Percentiles rank a stretch among this genome's conserved stretches.
These are phyloP conservation scores for Pyrenula aspistea DNA, from an alignment of 495 filamentous ascomycete genomes.

Conservation along the genomic window DNA sequence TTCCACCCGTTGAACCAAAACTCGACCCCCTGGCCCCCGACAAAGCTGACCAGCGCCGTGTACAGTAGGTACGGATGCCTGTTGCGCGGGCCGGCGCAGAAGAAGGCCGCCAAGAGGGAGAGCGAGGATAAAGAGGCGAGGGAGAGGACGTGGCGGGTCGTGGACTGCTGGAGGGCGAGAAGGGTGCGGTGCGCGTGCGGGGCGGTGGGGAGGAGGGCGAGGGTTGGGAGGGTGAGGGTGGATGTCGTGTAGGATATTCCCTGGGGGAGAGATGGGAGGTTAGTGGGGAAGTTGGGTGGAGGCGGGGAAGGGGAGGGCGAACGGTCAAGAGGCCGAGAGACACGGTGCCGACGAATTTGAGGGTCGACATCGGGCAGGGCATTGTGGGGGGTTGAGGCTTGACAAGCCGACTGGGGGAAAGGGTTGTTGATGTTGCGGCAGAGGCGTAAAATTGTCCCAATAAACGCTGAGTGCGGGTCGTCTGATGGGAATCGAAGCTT, in stretches of 20 bases:
- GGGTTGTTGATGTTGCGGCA: no score
- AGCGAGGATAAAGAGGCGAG: conserved; percentile 48
- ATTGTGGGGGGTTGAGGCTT: no score
- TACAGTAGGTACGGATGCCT: conserved; percentile 82
- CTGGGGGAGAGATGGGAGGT: conserved; percentile 26
- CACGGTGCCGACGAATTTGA: conserved; percentile 84
- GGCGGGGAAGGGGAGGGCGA: conserved; percentile 20
- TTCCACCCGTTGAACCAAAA: conserved; percentile 33
- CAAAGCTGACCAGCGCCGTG: conserved; percentile 45
- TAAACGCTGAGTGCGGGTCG: no score
- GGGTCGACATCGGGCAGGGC: conserved; percentile 57
- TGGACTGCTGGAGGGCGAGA: conserved; percentile 44
- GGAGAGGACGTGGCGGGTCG: conserved; percentile 42
- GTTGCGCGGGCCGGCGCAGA: conserved; percentile 52
- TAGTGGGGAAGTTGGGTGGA: conserved; percentile 4
- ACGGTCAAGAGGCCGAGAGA: conserved; percentile 80
- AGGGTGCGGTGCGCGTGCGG: conserved; percentile 52
- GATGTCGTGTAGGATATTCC: conserved; percentile 74
- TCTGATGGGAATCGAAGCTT: not conserved
- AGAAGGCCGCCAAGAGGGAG: conserved; percentile 61
- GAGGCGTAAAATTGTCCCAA: no score
- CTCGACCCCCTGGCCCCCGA: conserved; percentile 43
- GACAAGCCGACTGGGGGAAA: no score
- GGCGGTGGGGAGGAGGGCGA: conserved; percentile 66
- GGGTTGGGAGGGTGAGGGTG: conserved; percentile 58